A percentile compares a stretch with the other conserved stretches of the same genome.
phyloP scores from a whole-genome alignment of 768 basidiomycete species.

The Kwoniella sp. region DNA sequence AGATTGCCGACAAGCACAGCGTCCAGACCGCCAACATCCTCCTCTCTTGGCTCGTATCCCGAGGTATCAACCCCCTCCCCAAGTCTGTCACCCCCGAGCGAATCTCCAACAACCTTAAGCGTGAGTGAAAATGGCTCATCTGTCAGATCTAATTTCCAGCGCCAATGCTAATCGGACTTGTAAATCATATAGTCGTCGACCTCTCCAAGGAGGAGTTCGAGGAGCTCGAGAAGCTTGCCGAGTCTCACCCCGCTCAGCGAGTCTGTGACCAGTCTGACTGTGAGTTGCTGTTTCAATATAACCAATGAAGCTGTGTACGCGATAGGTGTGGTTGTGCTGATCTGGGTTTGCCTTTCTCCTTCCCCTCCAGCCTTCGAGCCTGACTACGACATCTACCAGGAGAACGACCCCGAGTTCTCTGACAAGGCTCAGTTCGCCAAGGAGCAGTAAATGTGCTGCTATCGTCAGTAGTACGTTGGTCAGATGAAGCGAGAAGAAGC shows the following conservation, averaged over 20 bases:
- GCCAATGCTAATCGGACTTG: no score
- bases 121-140: constrained; percentile 21
- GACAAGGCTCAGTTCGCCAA: constrained; percentile 41
- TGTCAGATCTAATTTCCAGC: neutral
- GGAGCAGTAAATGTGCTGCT: constrained; percentile 26
- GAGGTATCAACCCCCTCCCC: constrained; percentile 70
- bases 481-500: neutral
- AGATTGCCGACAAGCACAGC: constrained; percentile 65
- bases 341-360: neutral
- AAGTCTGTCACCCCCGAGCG: constrained; percentile 74
- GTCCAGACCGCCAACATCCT: constrained; percentile 77
- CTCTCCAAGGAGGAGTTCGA: constrained; percentile 45
- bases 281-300: constrained; percentile 24
- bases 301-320: neutral
- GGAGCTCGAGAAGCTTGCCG: constrained; percentile 38
- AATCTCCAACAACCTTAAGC: constrained; percentile 67
- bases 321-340: neutral
- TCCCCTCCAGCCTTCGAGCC: constrained; percentile 39
- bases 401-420: constrained; percentile 26
- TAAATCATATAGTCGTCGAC: constrained; percentile 44
- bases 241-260: constrained; percentile 41
- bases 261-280: constrained; percentile 51
- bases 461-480: neutral
- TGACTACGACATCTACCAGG: constrained; percentile 50
- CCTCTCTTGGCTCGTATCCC: constrained; percentile 66